These are phyloP conservation scores for Nicotiana otophora DNA, from an alignment of 257 asterid species.

Conservation along the genomic window DNA sequence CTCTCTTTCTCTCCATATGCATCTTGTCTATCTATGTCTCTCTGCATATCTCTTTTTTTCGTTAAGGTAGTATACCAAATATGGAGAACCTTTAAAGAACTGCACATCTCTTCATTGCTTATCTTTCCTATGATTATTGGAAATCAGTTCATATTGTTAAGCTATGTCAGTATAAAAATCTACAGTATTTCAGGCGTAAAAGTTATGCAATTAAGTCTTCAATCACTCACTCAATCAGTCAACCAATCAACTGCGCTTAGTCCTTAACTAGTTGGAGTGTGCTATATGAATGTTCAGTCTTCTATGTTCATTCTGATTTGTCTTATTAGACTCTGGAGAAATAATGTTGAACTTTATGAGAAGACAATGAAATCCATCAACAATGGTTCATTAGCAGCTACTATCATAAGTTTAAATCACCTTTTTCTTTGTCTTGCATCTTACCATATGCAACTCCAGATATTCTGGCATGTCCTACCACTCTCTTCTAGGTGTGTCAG, in stretches of 20 bases:
- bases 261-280: neutral
- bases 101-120: neutral
- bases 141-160: neutral
- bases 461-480: neutral
- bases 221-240: neutral
- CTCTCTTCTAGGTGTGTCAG: neutral
- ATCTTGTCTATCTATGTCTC: neutral
- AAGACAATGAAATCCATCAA: neutral
- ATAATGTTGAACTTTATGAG: neutral
- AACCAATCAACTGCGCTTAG: neutral
- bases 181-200: neutral
- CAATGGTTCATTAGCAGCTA: neutral
- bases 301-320: neutral
- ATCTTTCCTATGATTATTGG: neutral
- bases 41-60: neutral
- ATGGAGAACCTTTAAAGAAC: neutral
- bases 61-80: neutral
- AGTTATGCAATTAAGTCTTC: neutral
- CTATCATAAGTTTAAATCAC: neutral
- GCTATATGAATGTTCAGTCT: neutral
- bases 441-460: neutral
- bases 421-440: neutral
- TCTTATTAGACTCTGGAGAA: neutral
- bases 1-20: neutral
- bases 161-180: neutral